Evolutionary conservation across 495 filamentous ascomycete genomes (phyloP), one percentile per base, ranked within the genome.

Genomic region (Xylaria telfairii): DNA sequence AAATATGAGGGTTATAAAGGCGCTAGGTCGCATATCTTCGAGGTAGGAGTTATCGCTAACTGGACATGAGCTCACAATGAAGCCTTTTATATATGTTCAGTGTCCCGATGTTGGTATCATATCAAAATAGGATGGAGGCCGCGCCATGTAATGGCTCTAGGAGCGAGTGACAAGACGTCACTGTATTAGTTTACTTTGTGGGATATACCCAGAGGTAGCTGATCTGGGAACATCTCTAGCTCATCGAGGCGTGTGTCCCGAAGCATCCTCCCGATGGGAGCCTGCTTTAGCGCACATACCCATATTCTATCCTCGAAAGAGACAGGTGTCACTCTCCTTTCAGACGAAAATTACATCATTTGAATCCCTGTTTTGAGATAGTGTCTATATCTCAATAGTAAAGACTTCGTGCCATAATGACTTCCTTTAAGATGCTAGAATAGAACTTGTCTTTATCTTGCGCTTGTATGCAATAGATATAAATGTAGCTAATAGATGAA

Each of bases 221-320:
- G 37, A 46, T 51, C 32, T 53, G 39, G 41, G 37, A 46, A 44
- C 17, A 32, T 24, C 15, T 28, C 61, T 21, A 3, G 17, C 54
- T 54, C 19, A 32, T 54, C 17, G 47, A 69, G 24, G 17, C 7
- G 42, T 21, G 44, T 44, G 46, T 51, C 17, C 46, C 46, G 67
- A 69, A 21, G 57, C 67, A 54, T 41, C 57, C 34, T 69, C 44
- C 67, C 57, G 67, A 69, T 54, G 59, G 59, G 46, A 51, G 54
- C 67, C 57, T 32, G 67, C 67, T 32, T 69, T 69, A 44, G 60
- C 67, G 34, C 42, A n/a, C 19, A 10, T 49, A 51, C 42, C 12
- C 19, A 10, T 49, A 51, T 42, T 59, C 12, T 17, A 44, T 34
- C 30, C 44, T 54, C 34, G 12, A 49, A 42, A 62, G 34, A 51